phyloP scores from a whole-genome alignment of 139 green algal genomes.

The Tetratostichococcus sp. region DNA sequence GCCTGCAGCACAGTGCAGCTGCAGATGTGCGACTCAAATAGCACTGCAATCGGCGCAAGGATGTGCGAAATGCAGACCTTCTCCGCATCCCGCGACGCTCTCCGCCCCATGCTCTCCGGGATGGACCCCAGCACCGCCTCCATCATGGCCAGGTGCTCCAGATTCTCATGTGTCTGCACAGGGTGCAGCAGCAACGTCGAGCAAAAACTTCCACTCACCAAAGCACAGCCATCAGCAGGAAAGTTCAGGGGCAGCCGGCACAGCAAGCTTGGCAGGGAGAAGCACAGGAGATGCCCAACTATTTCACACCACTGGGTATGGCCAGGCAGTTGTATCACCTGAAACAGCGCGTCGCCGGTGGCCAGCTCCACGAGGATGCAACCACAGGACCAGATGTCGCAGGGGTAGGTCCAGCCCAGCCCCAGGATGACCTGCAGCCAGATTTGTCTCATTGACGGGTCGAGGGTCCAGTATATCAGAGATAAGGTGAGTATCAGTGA shows the following conservation, averaged over 20 bases:
- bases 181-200: neutral
- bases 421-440: conserved; percentile 77
- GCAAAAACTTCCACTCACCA: too few relatives aligned
- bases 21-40: too few relatives aligned
- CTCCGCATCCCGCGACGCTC: conserved; percentile 16
- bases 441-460: neutral
- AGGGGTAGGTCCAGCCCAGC: conserved; percentile 86
- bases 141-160: conserved; percentile 99
- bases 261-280: too few relatives aligned
- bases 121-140: conserved; percentile 79
- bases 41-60: neutral
- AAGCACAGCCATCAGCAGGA: too few relatives aligned
- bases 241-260: too few relatives aligned
- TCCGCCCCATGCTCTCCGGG: conserved; percentile 37
- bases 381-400: conserved; percentile 92
- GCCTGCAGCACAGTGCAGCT: too few relatives aligned
- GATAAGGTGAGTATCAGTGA: neutral
- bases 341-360: conserved; percentile 84
- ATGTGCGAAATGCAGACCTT: conserved; percentile 37
- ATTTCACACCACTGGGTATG: too few relatives aligned
- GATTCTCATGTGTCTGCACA: conserved; percentile 92
- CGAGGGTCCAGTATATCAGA: neutral
- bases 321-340: too few relatives aligned
- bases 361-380: conserved; percentile 97
- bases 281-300: too few relatives aligned